Evolutionary conservation across 176 grass and related monocot species (phyloP).

Genomic region (Cocos nucifera): DNA sequence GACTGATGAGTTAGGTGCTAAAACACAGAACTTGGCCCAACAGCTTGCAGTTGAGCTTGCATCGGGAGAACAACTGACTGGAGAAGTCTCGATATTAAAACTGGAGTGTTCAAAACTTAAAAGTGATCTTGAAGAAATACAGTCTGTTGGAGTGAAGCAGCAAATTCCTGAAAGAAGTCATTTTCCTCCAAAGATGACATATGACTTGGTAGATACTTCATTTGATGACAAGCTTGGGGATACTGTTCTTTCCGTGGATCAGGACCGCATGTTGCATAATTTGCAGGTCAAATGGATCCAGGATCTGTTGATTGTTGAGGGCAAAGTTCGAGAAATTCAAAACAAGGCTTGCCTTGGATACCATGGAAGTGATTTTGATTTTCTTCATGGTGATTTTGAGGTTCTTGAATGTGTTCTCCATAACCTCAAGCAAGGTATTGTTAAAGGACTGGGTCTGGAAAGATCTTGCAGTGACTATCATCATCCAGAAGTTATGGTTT

Average conservation of each 20-base stretch:
- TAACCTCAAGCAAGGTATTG: slow-evolving; percentile 62
- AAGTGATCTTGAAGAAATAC: slow-evolving; percentile 67
- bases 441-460: slow-evolving; percentile 10
- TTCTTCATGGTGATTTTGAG: slow-evolving; percentile 66
- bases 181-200: slow-evolving; percentile 3
- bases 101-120: slow-evolving; percentile 69
- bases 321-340: slow-evolving; percentile 80
- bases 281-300: slow-evolving; percentile 55
- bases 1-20: slow-evolving; percentile 59
- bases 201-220: slow-evolving; percentile 14
- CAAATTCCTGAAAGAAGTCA: slow-evolving; percentile 25
- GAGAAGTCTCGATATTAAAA: slow-evolving; percentile 74
- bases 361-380: slow-evolving; percentile 71
- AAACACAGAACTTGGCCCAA: slow-evolving; percentile 56
- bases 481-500: slow-evolving; percentile 24
- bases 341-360: slow-evolving; percentile 70
- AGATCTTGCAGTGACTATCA: slow-evolving; percentile 6
- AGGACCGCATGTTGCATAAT: slow-evolving; percentile 23
- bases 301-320: slow-evolving; percentile 61
- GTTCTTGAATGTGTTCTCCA: slow-evolving; percentile 58
- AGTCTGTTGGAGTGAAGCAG: slow-evolving; percentile 45
- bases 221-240: slow-evolving; percentile 21
- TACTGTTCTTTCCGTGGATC: slow-evolving; percentile 25
- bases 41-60: slow-evolving; percentile 70
- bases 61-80: slow-evolving; percentile 62